Evolutionary conservation across 2,329 filamentous ascomycete species (phyloP), one percentile per base, ranked within the genome.

Genomic region (Hirsutella rhossiliensis): DNA sequence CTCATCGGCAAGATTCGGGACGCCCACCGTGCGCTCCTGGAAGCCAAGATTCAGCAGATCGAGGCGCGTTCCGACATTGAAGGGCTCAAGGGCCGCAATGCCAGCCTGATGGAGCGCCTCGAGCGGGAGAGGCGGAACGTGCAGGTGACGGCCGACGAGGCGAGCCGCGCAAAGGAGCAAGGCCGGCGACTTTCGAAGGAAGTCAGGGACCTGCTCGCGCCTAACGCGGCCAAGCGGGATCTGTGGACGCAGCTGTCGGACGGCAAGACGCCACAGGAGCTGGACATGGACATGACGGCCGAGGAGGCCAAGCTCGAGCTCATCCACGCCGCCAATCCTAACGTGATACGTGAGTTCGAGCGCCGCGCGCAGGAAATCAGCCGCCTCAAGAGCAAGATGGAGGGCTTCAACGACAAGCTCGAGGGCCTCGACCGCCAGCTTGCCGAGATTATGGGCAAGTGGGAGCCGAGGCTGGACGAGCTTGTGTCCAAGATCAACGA

Each of bases 51-150:
- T 38, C 72, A 79, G 48, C 66, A 76, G 1, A 75, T 94, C 28
- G 92, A 98, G 66, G 89, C 87, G 1, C 62, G 71, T n/a, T 96
- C 88, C 0, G 92, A 98, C 54, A 62, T 84, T 3, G 71, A 78
- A 38, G 75, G 76, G 6, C 68, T 96, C n/a, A 75, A 77, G 53
- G 66, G 68, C 15, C 80, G 80, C 46, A 87, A 87, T 52, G 53
- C 61, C 9, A 69, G 76, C 40, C 76, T 87, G 46, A 69, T 72
- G 44, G 56, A 67, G 37, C 61, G 64, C 38, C 66, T 84, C 4
- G 67, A 74, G 19, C 57, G 63, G 11, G 71, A 68, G 52, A 64
- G 65, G 47, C 50, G 54, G 7, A 65, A 65, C 7, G 47, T 61
- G 15, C 47, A 50, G 34, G 45, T 60, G 20, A 60, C 68, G 5